Base-by-base conservation (phyloP, 495 filamentous ascomycete genomes). In the Articulospora tetracladia region DNA sequence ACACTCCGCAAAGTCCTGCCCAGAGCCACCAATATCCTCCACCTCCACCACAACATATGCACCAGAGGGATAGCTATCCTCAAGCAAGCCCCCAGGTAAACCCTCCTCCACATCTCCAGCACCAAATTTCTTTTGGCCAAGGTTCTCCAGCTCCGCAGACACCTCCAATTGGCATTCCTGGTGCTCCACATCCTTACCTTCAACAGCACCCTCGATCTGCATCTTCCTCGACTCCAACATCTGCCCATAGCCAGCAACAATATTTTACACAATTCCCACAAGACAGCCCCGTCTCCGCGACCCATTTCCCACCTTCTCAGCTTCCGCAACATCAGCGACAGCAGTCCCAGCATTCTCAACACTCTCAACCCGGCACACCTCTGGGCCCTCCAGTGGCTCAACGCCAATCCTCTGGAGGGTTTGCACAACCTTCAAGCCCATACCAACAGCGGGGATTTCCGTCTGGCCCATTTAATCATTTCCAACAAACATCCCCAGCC, bases 171-270 rank as follows among this genome's bases (percentile, higher is more conserved):
- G 73, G 70, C 23, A 77, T 77, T 8, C 74, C 76, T 19, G 76
- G 74, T 53, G 73, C 70, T 44, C 66, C 73, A 25, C 72, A 69
- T 60, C 63, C 63, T 28, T 69, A 75, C 50, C 68, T 74, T 30
- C 77, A 74, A 61, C 69, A 73, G 34, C 74, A 78, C 58, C 76
- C 75, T 52, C 77, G 76, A 17, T 76, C 77, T 15, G 76, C 81
- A 36, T 82, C 76, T n/a, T 78, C 76, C 19, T 72, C 82, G 23
- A 85, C 83, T 19, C 81, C 83, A 23, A 82, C 80, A 1, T 85
- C 82, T 60, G 67, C 67, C 22, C 79, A 82, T 27, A 77, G 79
- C 67, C 83, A 83, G 66, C 72, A 73, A 22, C 69, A 69, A 26
- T 72, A 79, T 11, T 82, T 78, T 56, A 76, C 74, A 19, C 74